Conservation (phyloP, 2,329 filamentous ascomycete species). For the Cercospora canescens region DNA sequence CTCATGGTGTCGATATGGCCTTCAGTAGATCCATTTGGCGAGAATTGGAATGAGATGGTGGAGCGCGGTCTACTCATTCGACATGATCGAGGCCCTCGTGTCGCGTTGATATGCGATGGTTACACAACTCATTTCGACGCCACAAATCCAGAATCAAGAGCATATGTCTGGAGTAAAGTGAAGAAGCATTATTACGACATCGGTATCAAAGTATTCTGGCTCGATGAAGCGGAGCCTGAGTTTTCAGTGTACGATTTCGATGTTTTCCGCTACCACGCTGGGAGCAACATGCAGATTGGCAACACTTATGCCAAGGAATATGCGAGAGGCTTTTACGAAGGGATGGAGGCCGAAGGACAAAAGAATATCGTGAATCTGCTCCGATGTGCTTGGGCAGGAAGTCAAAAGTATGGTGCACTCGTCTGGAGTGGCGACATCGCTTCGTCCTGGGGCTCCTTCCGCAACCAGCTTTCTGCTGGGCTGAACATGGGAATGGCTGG, state of each 20-base stretch:
- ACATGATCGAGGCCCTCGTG: conserved; percentile 59
- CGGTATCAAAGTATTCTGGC: conserved; percentile 66
- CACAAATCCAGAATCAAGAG: conserved; percentile 60
- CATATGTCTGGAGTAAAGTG: conserved; percentile 60
- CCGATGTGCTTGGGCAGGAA: conserved; percentile 58
- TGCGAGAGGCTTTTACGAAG: conserved; percentile 61
- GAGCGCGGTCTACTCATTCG: conserved; percentile 62
- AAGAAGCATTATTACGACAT: conserved; percentile 62
- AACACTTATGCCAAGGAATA: conserved; percentile 63
- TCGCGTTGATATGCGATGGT: conserved; percentile 55
- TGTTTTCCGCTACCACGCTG: conserved; percentile 61
- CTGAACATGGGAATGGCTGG: conserved; percentile 66
- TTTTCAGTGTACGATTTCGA: conserved; percentile 67
- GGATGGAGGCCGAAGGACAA: conserved; percentile 55
- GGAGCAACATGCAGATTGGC: conserved; percentile 56
- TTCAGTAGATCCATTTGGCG: conserved; percentile 59
- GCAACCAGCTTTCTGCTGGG: conserved; percentile 62
- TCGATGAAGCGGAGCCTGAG: conserved; percentile 69
- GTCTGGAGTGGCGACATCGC: conserved; percentile 70
- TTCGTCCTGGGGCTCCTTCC: conserved; percentile 60
- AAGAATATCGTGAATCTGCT: conserved; percentile 60
- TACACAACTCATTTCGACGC: conserved; percentile 63
- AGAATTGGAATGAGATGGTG: conserved; percentile 64
- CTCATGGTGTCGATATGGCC: conserved; percentile 72
- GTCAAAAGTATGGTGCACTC: conserved; percentile 64